These are phyloP conservation scores for Penicillium olsonii DNA, from an alignment of 2,329 filamentous ascomycete genomes.

Conservation along the genomic window DNA sequence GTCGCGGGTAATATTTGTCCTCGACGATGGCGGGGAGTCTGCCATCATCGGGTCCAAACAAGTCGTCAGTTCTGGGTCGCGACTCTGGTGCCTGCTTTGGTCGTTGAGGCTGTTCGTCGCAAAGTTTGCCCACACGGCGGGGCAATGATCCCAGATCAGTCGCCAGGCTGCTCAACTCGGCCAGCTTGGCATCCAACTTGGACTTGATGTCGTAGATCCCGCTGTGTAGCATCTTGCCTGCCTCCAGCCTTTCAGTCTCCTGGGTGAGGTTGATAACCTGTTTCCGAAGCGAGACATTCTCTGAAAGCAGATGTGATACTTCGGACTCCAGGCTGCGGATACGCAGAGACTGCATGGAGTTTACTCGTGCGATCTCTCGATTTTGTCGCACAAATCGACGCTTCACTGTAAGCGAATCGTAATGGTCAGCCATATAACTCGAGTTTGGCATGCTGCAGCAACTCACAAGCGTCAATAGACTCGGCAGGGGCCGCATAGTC, in stretches of 20 bases:
- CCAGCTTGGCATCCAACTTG: constrained; percentile 58
- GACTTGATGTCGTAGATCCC: constrained; percentile 56
- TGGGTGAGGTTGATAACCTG: constrained; percentile 59
- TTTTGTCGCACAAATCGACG: constrained; percentile 66
- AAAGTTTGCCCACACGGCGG: constrained; percentile 28
- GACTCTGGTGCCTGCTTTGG: constrained; percentile 14
- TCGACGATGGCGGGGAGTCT: constrained; percentile 61
- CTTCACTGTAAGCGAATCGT: constrained; percentile 52
- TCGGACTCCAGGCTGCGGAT: constrained; percentile 66
- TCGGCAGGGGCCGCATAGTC: constrained; percentile 47
- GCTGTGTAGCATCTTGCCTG: constrained; percentile 46
- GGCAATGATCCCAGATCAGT: constrained; percentile 54
- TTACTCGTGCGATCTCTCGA: constrained; percentile 64
- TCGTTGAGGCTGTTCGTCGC: constrained; percentile 16
- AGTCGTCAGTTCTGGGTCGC: constrained; percentile 20
- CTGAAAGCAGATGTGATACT: constrained; percentile 59
- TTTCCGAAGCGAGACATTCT: constrained; percentile 62
- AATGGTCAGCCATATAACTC: not conserved
- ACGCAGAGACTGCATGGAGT: constrained; percentile 64
- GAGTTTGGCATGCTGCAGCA: not conserved
- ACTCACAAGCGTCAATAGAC: constrained; percentile 52
- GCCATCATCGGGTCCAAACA: constrained; percentile 29
- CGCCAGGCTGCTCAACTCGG: constrained; percentile 57
- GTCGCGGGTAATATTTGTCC: constrained; percentile 59
- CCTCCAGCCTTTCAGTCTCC: constrained; percentile 52